Base-by-base conservation (phyloP, 1,284 basidiomycete species). In the Sparassis latifolia region DNA sequence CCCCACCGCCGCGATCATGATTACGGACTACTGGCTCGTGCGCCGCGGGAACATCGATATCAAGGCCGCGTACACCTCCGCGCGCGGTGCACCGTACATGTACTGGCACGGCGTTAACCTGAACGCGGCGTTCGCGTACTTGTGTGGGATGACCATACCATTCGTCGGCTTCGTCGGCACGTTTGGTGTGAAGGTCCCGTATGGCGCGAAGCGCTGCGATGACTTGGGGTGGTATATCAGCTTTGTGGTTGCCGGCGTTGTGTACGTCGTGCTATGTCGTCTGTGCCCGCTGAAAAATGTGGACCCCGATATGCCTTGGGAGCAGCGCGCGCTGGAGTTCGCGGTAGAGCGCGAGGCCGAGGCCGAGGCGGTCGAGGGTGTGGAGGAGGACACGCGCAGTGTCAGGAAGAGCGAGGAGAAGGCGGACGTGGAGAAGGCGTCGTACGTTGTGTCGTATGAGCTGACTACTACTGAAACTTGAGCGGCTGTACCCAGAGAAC, bases 1-100 rank as follows among this genome's bases (percentile, higher is more conserved):
- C 10, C 62, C 61, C 2, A 59, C 58, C 9, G 61, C 61, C 2
- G 61, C 61, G 28, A 59, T 64, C 54, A 62, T 62, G 61, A 60
- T 62, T 44, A 48, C 54, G 41, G 61, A 62, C 60, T 62, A 62
- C 53, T 64, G 61, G 59, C 39, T 62, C 55, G 57, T 64, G 30
- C 59, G 58, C 42, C 48, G 46, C 32, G 61, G 61, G 3, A 62
- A 64, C 42, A 57, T 64, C 52, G 39, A 53, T 12, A 53, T 64
- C 50, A 45, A 42, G 40, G 53, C 59, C 29, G 58, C 56, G 44
- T 63, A 61, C 52, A 54, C 51, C 27, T 61, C 59, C 27, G 30
- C 31, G 40, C 51, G 52, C n/a, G 56, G 56, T 28, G 49, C 57
- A 38, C 51, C 54, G 42, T 63, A 63, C 56, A 61, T 62, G 58